A percentile compares a stretch with the other conserved stretches of the same genome.
Conservation (phyloP, 2,329 filamentous ascomycete species). For the Colletotrichum tanaceti region DNA sequence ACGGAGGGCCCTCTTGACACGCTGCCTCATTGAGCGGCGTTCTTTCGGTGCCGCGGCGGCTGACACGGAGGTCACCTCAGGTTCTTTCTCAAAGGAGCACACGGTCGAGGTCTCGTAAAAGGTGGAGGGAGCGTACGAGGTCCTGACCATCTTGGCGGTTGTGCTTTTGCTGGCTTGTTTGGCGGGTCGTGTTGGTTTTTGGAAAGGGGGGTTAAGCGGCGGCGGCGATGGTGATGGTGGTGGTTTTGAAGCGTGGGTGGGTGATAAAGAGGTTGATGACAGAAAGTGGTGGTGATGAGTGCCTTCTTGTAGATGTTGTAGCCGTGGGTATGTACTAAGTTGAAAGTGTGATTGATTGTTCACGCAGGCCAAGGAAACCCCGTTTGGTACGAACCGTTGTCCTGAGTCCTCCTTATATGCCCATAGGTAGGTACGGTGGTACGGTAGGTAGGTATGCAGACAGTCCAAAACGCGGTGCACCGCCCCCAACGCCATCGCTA, state of each 20-base stretch:
- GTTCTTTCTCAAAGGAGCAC: slow-evolving; percentile 34
- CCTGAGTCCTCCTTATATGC: slow-evolving; percentile 18
- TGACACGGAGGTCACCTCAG: neutral
- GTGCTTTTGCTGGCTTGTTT: neutral
- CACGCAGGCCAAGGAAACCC: slow-evolving; percentile 31
- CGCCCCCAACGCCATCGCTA: slow-evolving; percentile 15
- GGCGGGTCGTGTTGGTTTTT: neutral
- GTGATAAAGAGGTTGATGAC: neutral
- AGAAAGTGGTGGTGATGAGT: neutral
- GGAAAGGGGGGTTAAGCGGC: too few species aligned
- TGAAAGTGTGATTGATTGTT: slow-evolving; percentile 29
- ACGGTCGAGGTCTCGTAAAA: slow-evolving; percentile 36
- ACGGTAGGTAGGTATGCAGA: too few species aligned
- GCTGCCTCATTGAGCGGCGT: slow-evolving; percentile 27
- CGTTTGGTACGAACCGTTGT: neutral
- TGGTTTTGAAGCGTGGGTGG: neutral
- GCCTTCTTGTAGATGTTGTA: neutral
- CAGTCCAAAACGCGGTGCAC: slow-evolving; percentile 29
- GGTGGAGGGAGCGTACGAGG: slow-evolving; percentile 20
- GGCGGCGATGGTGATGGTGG: neutral
- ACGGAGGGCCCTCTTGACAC: slow-evolving; percentile 32
- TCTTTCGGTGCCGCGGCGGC: slow-evolving; percentile 5
- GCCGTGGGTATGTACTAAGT: neutral
- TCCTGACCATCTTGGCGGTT: slow-evolving; percentile 26
- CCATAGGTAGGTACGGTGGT: too few species aligned